A percentile compares a stretch with the other conserved stretches of the same genome.
Conservation (phyloP, 768 basidiomycete genomes). For the Stropharia rugosoannulata region DNA sequence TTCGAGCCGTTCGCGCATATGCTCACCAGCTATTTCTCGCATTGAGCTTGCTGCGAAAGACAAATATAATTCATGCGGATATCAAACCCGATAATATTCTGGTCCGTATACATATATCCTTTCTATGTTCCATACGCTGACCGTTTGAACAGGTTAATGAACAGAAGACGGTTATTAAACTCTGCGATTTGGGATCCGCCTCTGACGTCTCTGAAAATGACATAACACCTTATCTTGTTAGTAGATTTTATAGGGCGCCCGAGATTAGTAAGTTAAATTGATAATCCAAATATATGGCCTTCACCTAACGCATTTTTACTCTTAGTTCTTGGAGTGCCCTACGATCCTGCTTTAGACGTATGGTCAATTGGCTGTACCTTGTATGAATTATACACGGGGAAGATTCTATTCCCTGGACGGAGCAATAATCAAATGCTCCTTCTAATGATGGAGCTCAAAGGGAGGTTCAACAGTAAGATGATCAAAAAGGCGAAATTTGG, state of each 20-base stretch:
- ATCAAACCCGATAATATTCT: slow-evolving; percentile 99
- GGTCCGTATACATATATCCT: slow-evolving; percentile 44
- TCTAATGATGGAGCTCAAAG: slow-evolving; percentile 97
- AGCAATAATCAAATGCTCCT: slow-evolving; percentile 98
- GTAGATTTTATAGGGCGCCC: slow-evolving; percentile 95
- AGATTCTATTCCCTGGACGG: slow-evolving; percentile 95
- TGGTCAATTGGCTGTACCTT: slow-evolving; percentile 98
- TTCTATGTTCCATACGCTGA: background rate
- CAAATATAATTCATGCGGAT: slow-evolving; percentile 96
- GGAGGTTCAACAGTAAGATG: slow-evolving; percentile 89
- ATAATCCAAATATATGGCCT: background rate
- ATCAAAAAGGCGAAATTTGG: slow-evolving; percentile 95
- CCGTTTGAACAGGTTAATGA: slow-evolving; percentile 75
- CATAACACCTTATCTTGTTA: slow-evolving; percentile 97
- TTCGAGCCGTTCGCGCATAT: slow-evolving; percentile 98
- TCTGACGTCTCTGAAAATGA: slow-evolving; percentile 94
- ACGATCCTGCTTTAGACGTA: slow-evolving; percentile 90
- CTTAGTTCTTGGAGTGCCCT: slow-evolving; percentile 90
- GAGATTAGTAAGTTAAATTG: slow-evolving; percentile 80
- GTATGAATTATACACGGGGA: slow-evolving; percentile 94
- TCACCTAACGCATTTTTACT: background rate
- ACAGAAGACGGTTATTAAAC: slow-evolving; percentile 87
- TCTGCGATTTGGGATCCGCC: slow-evolving; percentile 97
- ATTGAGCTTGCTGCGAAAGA: slow-evolving; percentile 80
- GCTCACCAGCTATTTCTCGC: slow-evolving; percentile 94